These are phyloP conservation scores for Medicago ruthenica DNA, from an alignment of 306 rosid genomes.

Conservation along the genomic window DNA sequence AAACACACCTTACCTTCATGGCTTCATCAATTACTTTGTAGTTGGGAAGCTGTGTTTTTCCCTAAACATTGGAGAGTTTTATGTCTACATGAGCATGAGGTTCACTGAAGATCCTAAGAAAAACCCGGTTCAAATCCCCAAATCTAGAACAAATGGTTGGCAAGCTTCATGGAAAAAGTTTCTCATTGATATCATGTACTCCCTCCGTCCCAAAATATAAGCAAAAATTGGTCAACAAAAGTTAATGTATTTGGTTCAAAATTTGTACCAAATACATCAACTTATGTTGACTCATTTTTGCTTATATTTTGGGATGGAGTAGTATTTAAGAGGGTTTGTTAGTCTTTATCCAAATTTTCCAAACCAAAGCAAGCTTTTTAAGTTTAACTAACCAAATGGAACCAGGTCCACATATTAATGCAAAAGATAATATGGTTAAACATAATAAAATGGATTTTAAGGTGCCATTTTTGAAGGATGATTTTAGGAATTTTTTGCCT, in stretches of 20 bases:
- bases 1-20: conserved; percentile 90
- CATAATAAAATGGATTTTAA: conserved; percentile 85
- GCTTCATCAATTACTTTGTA: conserved; percentile 92
- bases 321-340: conserved; percentile 91
- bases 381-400: conserved; percentile 97
- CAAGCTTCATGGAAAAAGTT: conserved; percentile 99
- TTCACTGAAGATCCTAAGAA: conserved; percentile 81
- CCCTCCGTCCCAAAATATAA: too few species aligned
- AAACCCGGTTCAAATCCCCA: conserved; percentile 94
- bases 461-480: conserved; percentile 82
- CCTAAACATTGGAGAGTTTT: conserved; percentile 99
- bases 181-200: conserved; percentile 98
- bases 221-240: too few species aligned
- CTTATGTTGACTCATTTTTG: too few species aligned
- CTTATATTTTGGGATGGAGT: too few species aligned
- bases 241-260: too few species aligned
- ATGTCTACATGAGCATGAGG: conserved; percentile 92
- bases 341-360: conserved; percentile 95
- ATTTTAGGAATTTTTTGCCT: conserved; percentile 67
- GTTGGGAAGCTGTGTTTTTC: conserved; percentile 98
- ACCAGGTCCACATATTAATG: conserved; percentile 97
- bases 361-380: conserved; percentile 86
- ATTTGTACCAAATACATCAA: too few species aligned
- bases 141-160: conserved; percentile 96
- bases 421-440: conserved; percentile 75